These are phyloP conservation scores for Suillus plorans DNA, from an alignment of 768 basidiomycete species.

Conservation along the genomic window DNA sequence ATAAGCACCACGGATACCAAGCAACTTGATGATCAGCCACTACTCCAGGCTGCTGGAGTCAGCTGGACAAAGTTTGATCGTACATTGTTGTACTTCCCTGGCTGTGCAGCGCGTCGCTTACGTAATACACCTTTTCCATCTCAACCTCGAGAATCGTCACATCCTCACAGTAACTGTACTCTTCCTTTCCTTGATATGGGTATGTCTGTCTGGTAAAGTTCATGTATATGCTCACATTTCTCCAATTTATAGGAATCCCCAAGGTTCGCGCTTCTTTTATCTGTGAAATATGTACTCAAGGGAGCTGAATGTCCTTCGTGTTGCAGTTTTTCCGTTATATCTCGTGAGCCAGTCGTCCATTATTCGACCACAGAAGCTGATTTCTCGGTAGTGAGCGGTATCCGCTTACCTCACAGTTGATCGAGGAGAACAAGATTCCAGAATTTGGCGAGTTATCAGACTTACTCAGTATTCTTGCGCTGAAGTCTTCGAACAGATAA, in stretches of 20 bases:
- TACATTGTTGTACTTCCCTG: too few species aligned
- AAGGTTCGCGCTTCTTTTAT: constrained; percentile 45
- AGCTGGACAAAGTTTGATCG: too few species aligned
- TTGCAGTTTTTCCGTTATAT: constrained; percentile 93
- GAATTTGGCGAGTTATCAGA: constrained; percentile 74
- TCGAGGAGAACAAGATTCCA: constrained; percentile 97
- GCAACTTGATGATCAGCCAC: neutral
- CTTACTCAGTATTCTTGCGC: constrained; percentile 4
- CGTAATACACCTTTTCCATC: neutral
- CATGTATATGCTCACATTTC: constrained; percentile 7
- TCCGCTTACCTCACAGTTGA: constrained; percentile 95
- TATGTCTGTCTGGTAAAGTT: neutral
- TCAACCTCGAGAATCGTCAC: neutral
- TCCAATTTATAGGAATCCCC: constrained; percentile 48
- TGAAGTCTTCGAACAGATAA: constrained; percentile 55
- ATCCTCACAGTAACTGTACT: neutral
- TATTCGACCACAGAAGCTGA: constrained; percentile 12
- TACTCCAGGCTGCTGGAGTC: too few species aligned
- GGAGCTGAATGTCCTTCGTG: constrained; percentile 10
- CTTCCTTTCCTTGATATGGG: neutral
- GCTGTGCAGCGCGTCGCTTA: neutral
- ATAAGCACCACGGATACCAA: neutral
- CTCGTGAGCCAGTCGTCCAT: constrained; percentile 54
- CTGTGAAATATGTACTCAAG: neutral
- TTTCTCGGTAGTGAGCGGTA: constrained; percentile 76